Conservation (phyloP, 352 stramenopile genomes). For the Phytophthora quininea region DNA sequence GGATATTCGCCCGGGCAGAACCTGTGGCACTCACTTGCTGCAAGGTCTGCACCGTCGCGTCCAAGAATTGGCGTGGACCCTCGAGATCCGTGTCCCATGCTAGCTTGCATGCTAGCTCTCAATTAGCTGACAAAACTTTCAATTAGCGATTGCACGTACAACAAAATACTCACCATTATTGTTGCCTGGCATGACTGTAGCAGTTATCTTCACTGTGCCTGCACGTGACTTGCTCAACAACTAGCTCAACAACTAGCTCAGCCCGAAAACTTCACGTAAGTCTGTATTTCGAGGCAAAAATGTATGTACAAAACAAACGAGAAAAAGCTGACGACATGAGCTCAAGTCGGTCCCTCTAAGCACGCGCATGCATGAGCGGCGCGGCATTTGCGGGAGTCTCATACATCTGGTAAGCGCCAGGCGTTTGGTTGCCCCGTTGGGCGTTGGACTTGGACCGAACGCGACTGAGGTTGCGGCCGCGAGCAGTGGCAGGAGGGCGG, state of each 20-base stretch:
- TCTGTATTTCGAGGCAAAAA: slow-evolving; percentile 39
- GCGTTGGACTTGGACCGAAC: slow-evolving; percentile 63
- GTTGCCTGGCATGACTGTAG: not conserved
- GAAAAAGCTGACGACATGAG: slow-evolving; percentile 22
- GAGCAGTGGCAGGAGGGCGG: slow-evolving; percentile 51
- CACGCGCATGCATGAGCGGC: slow-evolving; percentile 41
- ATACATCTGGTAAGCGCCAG: slow-evolving; percentile 60
- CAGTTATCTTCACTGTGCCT: not conserved
- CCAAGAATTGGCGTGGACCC: slow-evolving; percentile 39
- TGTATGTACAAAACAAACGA: slow-evolving; percentile 34
- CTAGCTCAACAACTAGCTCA: not conserved
- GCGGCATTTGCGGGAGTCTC: slow-evolving; percentile 53
- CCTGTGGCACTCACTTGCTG: slow-evolving; percentile 38
- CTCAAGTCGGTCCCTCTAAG: slow-evolving; percentile 19
- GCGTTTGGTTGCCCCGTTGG: slow-evolving; percentile 31
- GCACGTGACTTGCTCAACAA: not conserved
- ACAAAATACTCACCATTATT: no score
- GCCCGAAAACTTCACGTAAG: slow-evolving; percentile 25
- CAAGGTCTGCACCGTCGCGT: slow-evolving; percentile 42
- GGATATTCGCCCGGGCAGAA: slow-evolving; percentile 30
- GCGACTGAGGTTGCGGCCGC: slow-evolving; percentile 63
- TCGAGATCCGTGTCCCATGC: slow-evolving; percentile 38
- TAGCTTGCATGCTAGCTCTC: not conserved
- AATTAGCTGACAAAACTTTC: no score
- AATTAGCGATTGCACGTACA: no score